Evolutionary conservation across 2,329 filamentous ascomycete species (phyloP), one percentile per base, ranked within the genome.

Genomic region (Aaosphaeria pasadenensis): DNA sequence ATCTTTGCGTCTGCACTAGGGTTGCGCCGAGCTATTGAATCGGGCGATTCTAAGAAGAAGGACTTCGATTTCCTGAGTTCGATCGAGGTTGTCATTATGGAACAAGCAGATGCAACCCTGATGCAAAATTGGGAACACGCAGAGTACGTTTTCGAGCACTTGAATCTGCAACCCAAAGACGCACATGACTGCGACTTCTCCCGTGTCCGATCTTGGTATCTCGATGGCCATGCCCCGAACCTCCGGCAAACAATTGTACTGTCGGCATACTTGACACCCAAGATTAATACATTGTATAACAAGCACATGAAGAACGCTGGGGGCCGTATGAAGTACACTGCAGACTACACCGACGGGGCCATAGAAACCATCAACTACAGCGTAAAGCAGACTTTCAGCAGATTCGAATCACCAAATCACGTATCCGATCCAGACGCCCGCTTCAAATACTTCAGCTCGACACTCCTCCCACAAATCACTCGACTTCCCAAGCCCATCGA

Each of bases 51-150:
- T 46, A 79, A 74, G 57, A 79, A 77, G 51, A 86, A 87, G 66
- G 92, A 97, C 67, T 85, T 83, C 59, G 94, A 99, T 70, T 99
- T 96, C 66, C 78, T 99, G 11, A 92, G 88, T 48, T 97, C 92
- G 1, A 89, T 99, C 60, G 94, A 99, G 71, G 72, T 99, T 44
- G 85, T 94, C 31, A 79, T 97, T 42, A 79, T 96, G 51, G 94
- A 99, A 68, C 91, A 97, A 71, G 87, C 90, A 9, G 91, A 97
- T 70, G 91, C 91, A 0, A 81, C 96, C 39, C 82, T 95, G 6
- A 96, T 96, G 91, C 94, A 99, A 70, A 97, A 96, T 69, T 97
- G 92, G 91, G 91, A 96, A 63, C 92, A 99, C 66, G 83, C 96
- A 51, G 89, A 95, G 68, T 89, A 88, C 67, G 88, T 96, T 59